Evolutionary conservation across 345 rosid species (phyloP).

Genomic region (Bruguiera gymnorhiza): DNA sequence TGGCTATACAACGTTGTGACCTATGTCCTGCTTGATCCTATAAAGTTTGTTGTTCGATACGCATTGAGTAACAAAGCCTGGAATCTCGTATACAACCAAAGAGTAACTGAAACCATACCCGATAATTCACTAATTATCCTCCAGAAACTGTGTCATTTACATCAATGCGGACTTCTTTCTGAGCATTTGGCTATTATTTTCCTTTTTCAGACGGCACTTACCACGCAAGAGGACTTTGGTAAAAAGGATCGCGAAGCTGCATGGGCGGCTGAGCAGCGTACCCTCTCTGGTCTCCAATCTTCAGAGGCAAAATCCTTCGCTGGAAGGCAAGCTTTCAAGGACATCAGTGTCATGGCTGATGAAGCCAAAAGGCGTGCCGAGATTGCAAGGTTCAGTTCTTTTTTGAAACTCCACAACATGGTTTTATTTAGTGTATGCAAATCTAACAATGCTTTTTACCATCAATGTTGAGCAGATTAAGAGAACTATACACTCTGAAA

Average conservation of each 20-base stretch:
- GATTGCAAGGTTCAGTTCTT: conserved; percentile 42
- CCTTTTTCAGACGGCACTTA: conserved; percentile 49
- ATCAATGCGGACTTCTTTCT: neutral
- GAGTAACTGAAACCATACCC: conserved; percentile 37
- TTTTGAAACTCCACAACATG: neutral
- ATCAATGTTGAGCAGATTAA: conserved; percentile 31
- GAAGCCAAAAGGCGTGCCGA: conserved; percentile 66
- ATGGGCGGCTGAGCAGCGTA: conserved; percentile 63
- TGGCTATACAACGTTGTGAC: conserved; percentile 69
- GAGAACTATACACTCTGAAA: conserved; percentile 61
- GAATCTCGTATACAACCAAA: conserved; percentile 55
- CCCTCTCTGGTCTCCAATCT: conserved; percentile 48
- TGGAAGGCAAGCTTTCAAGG: conserved; percentile 44
- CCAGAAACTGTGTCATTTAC: neutral
- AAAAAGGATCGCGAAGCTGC: conserved; percentile 54
- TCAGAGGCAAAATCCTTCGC: conserved; percentile 28
- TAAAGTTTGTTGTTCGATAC: conserved; percentile 69
- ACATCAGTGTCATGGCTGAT: conserved; percentile 49
- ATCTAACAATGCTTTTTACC: neutral
- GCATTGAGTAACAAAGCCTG: conserved; percentile 76
- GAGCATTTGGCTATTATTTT: neutral
- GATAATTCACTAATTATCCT: neutral
- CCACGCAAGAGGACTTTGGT: conserved; percentile 54
- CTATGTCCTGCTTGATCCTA: conserved; percentile 76
- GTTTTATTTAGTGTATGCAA: neutral